Evolutionary conservation across 305 asterid genomes (phyloP).

Genomic region (Andrographis paniculata): DNA sequence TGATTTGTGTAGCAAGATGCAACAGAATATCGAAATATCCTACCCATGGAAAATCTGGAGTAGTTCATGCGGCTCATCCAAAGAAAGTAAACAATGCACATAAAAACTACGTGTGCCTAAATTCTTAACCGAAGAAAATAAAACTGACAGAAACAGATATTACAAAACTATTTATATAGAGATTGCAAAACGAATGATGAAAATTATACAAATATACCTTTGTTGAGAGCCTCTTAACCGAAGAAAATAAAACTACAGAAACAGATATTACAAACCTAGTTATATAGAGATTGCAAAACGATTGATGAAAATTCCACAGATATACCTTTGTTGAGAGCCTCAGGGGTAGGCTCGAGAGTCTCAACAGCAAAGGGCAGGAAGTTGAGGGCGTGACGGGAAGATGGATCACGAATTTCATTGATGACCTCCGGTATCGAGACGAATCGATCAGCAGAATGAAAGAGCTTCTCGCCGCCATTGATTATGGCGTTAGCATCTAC

Average conservation of each 20-base stretch:
- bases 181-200: neutral
- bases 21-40: no score
- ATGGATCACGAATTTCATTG: conserved; percentile 74
- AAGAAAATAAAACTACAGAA: no score
- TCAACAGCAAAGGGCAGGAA: conserved; percentile 76
- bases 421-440: conserved; percentile 81
- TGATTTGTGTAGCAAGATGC: no score
- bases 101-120: no score
- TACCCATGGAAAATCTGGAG: no score
- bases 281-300: neutral
- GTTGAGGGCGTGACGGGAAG: conserved; percentile 80
- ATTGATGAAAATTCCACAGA: neutral
- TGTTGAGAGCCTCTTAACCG: conserved; percentile 53
- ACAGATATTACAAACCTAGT: neutral
- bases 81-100: no score
- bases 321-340: conserved; percentile 62
- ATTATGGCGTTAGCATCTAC: conserved; percentile 96
- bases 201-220: conserved; percentile 31
- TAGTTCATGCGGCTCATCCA: no score
- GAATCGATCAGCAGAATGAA: conserved; percentile 67
- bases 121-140: no score
- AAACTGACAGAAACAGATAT: no score
- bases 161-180: neutral
- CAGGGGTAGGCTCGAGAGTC: conserved; percentile 74
- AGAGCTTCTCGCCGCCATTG: conserved; percentile 61